These are phyloP conservation scores for Chaetomium fimeti DNA, from an alignment of 495 filamentous ascomycete species.

Conservation along the genomic window DNA sequence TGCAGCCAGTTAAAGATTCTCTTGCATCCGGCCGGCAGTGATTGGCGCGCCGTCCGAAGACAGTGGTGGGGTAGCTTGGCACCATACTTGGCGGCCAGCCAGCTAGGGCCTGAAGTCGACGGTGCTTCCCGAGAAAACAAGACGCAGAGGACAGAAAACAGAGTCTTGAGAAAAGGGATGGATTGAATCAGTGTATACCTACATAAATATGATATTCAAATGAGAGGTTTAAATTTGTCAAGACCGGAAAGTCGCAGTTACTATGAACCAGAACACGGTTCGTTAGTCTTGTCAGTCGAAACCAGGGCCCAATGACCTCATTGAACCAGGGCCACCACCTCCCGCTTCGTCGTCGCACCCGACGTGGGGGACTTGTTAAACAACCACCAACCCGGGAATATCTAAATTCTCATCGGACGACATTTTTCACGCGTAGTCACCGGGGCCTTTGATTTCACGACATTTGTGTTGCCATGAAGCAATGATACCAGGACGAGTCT, in stretches of 20 bases:
- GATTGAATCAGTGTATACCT: too few species aligned
- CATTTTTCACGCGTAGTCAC: background rate
- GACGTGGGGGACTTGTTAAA: too few species aligned
- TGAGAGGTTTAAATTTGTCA: too few species aligned
- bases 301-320: too few species aligned
- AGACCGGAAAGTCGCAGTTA: too few species aligned
- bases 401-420: background rate
- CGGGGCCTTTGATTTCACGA: background rate
- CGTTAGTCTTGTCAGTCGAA: too few species aligned
- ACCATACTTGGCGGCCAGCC: background rate
- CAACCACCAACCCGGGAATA: too few species aligned
- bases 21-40: background rate
- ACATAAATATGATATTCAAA: too few species aligned
- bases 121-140: background rate
- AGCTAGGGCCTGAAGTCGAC: background rate
- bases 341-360: too few species aligned
- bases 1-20: slow-evolving; percentile 9
- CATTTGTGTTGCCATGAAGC: slow-evolving; percentile 25
- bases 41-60: background rate
- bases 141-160: background rate
- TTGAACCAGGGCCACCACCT: too few species aligned
- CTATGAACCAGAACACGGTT: too few species aligned
- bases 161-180: too few species aligned
- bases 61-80: background rate
- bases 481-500: slow-evolving; percentile 31